Evolutionary conservation across 495 filamentous ascomycete species (phyloP).

Genomic region (Aspergillus egyptiacus): DNA sequence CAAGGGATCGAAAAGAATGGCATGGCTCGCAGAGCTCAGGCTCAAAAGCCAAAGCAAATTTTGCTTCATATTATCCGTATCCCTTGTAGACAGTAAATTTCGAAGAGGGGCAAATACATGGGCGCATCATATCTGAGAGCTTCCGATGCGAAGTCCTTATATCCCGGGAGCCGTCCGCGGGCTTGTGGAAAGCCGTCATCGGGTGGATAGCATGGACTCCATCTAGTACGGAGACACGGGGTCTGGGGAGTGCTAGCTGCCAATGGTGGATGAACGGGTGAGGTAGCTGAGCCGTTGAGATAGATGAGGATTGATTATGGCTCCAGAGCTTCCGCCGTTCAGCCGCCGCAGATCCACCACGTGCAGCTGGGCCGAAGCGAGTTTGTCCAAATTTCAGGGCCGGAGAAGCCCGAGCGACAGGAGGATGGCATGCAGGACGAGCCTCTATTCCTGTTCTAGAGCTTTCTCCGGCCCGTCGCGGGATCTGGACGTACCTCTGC

Average conservation of each 20-base stretch:
- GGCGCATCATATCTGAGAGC: neutral
- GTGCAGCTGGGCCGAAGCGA: conserved; percentile 4
- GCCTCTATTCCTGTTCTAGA: conserved; percentile 2
- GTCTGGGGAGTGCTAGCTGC: neutral
- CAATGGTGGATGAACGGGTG: neutral
- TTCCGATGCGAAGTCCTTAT: neutral
- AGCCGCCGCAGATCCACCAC: conserved; percentile 3
- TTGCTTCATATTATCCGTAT: conserved; percentile 9
- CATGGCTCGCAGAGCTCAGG: conserved; percentile 7
- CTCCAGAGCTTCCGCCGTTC: neutral
- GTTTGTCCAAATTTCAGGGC: neutral
- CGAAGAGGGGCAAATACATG: neutral
- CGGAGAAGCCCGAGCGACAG: neutral
- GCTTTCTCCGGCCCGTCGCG: neutral
- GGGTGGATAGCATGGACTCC: neutral
- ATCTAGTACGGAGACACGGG: neutral
- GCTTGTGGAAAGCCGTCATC: neutral
- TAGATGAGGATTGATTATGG: conserved; percentile 5
- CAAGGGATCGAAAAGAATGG: conserved; percentile 27
- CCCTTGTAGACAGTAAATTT: neutral
- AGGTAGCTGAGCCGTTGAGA: neutral
- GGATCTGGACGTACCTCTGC: no score
- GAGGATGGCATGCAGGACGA: neutral
- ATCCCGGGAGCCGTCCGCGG: neutral
- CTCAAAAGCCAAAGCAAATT: conserved; percentile 8